These are phyloP conservation scores for Plantago ovata DNA, from an alignment of 257 asterid species.

Conservation along the genomic window DNA sequence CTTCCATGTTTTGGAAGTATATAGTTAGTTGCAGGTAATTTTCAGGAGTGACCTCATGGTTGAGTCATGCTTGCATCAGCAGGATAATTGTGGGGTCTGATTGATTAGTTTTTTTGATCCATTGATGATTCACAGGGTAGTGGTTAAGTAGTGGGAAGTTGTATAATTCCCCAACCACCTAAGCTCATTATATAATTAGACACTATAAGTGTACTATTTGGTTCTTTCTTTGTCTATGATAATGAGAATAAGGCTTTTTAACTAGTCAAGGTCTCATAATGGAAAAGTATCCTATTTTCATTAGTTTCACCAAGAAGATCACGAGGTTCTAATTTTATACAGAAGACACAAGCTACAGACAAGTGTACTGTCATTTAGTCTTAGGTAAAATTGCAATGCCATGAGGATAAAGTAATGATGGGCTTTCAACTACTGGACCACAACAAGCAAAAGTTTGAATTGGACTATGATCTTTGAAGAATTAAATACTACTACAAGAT, in stretches of 20 bases:
- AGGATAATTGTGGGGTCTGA: constrained; percentile 7
- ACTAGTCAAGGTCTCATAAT: not conserved
- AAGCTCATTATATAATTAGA: constrained; percentile 5
- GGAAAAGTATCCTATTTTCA: not conserved
- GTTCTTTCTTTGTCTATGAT: not conserved
- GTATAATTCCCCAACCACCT: constrained; percentile 12
- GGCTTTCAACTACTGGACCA: constrained; percentile 23
- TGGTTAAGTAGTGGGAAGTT: constrained; percentile 21
- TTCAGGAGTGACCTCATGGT: constrained; percentile 20
- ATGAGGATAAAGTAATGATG: constrained; percentile 9
- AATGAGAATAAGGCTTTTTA: not conserved
- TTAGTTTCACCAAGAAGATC: not conserved
- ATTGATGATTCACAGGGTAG: not conserved
- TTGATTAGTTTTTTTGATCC: constrained; percentile 7
- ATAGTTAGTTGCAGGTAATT: constrained; percentile 9
- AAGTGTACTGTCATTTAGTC: not conserved
- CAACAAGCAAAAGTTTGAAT: constrained; percentile 1
- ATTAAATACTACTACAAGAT: constrained; percentile 1
- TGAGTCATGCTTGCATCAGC: constrained; percentile 25
- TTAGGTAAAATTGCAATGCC: constrained; percentile 9
- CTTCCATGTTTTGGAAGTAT: not conserved
- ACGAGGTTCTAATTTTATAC: not conserved
- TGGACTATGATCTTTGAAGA: not conserved
- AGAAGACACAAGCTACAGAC: not conserved
- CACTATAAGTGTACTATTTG: constrained; percentile 1